Percentiles rank a stretch among this genome's conserved stretches.
Conservation (phyloP, 306 rosid species). For the Lathyrus sativus region DNA sequence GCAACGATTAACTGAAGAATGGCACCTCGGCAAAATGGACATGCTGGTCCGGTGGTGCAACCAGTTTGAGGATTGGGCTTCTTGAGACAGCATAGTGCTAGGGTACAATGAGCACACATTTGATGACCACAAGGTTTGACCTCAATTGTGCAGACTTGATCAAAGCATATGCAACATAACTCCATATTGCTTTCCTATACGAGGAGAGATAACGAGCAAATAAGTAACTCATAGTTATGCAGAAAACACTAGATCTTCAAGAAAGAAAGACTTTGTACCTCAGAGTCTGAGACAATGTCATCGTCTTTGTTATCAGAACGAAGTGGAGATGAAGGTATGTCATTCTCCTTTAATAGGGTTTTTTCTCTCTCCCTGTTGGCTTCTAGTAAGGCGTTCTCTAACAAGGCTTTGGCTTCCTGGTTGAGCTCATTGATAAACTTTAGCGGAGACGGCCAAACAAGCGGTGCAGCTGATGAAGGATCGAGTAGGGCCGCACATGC, state of each 20-base stretch:
- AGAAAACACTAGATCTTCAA: conserved; percentile 5
- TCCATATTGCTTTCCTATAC: conserved; percentile 67
- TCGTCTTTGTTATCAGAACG: conserved; percentile 55
- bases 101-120: conserved; percentile 90
- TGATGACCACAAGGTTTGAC: conserved; percentile 85
- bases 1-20: conserved; percentile 68
- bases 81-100: conserved; percentile 89
- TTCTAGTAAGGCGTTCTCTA: conserved; percentile 80
- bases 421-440: conserved; percentile 86
- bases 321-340: conserved; percentile 46
- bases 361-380: conserved; percentile 88
- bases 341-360: conserved; percentile 55
- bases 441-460: conserved; percentile 92
- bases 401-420: conserved; percentile 75
- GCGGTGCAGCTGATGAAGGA: conserved; percentile 86
- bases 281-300: conserved; percentile 67
- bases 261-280: conserved; percentile 51
- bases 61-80: conserved; percentile 61
- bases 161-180: conserved; percentile 88
- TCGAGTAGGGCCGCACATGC: conserved; percentile 76
- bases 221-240: conserved; percentile 17
- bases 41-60: conserved; percentile 56
- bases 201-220: conserved; percentile 34
- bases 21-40: conserved; percentile 84
- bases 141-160: conserved; percentile 83